phyloP scores from a whole-genome alignment of 2,329 filamentous ascomycete genomes.

The Gaeumannomyces sp. region DNA sequence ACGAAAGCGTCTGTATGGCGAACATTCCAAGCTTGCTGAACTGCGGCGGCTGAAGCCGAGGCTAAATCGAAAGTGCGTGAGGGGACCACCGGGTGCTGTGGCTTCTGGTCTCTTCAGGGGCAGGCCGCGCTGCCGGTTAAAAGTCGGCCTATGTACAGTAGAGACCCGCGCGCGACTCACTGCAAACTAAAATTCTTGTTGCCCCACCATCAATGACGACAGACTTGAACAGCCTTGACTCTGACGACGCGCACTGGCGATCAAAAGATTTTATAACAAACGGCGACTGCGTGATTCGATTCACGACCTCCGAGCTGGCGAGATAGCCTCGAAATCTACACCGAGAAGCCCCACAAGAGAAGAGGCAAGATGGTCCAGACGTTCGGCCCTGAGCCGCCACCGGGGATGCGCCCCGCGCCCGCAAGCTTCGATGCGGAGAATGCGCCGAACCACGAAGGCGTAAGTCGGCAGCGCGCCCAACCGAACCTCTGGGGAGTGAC shows the following conservation, averaged over 20 bases:
- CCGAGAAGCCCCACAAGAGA: background rate
- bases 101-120: background rate
- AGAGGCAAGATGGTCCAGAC: constrained; percentile 21
- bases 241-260: background rate
- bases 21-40: no score
- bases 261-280: background rate
- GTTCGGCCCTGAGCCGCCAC: constrained; percentile 16
- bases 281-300: background rate
- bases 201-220: constrained; percentile 1
- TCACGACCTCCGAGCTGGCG: background rate
- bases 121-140: background rate
- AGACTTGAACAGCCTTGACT: background rate
- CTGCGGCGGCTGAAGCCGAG: background rate
- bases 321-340: background rate
- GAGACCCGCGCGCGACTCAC: background rate
- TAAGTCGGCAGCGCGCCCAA: constrained; percentile 29
- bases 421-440: constrained; percentile 54
- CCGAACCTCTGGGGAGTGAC: background rate
- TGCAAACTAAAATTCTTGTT: background rate
- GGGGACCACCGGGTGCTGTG: background rate
- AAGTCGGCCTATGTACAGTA: no score
- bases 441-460: constrained; percentile 49
- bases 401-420: constrained; percentile 25
- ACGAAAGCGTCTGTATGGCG: no score
- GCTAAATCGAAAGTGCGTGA: background rate